These are phyloP conservation scores for Boletus sp. DNA, from an alignment of 768 basidiomycete genomes.

Conservation along the genomic window DNA sequence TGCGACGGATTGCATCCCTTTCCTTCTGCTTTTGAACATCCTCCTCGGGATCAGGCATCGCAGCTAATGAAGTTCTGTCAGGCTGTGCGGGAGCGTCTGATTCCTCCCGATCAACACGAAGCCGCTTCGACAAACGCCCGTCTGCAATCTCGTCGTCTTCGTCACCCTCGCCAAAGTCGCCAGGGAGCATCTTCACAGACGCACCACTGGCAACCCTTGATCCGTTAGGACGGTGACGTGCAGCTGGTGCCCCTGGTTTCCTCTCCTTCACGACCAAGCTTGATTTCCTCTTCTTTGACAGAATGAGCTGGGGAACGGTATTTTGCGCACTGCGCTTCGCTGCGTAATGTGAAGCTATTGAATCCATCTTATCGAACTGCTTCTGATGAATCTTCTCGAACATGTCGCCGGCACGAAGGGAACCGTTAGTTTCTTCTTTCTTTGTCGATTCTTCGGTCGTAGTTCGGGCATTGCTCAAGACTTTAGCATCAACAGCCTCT, in stretches of 20 bases:
- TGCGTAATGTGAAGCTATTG: slow-evolving; percentile 56
- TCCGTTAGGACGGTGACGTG: slow-evolving; percentile 23
- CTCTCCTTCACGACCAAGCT: slow-evolving; percentile 43
- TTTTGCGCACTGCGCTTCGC: slow-evolving; percentile 34
- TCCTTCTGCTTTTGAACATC: slow-evolving; percentile 40
- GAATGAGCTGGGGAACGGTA: slow-evolving; percentile 17
- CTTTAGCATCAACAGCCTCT: slow-evolving; percentile 41
- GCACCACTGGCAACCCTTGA: slow-evolving; percentile 24
- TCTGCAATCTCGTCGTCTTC: slow-evolving; percentile 39
- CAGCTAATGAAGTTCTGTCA: slow-evolving; percentile 36
- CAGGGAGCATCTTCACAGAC: slow-evolving; percentile 43
- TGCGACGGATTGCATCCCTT: slow-evolving; percentile 58
- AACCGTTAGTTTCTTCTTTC: slow-evolving; percentile 23
- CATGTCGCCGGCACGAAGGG: slow-evolving; percentile 27
- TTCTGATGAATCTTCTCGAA: slow-evolving; percentile 63
- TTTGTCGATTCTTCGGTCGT: slow-evolving; percentile 1
- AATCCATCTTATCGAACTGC: slow-evolving; percentile 75
- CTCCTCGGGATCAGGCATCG: slow-evolving; percentile 20
- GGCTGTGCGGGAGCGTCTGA: slow-evolving; percentile 22
- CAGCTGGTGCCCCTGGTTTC: slow-evolving; percentile 2
- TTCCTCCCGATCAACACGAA: slow-evolving; percentile 35
- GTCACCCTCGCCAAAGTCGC: slow-evolving; percentile 52
- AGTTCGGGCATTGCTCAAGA: slow-evolving; percentile 37
- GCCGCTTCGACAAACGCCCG: slow-evolving; percentile 44
- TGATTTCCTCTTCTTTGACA: slow-evolving; percentile 46